These are phyloP conservation scores for Rhododendron kiyosumense DNA, from an alignment of 148 eudicot species.

Conservation along the genomic window DNA sequence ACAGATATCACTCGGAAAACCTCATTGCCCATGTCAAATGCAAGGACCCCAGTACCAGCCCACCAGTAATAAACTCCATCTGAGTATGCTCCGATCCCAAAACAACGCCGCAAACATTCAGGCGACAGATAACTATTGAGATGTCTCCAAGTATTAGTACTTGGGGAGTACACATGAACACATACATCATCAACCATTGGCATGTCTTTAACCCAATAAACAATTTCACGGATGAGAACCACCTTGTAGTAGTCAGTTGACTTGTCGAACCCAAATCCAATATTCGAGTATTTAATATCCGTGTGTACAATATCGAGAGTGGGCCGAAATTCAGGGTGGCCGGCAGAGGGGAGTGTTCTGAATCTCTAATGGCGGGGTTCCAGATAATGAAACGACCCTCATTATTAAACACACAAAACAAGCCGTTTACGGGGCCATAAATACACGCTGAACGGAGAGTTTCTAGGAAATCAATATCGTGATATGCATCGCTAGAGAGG, in stretches of 20 bases:
- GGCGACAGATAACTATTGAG: neutral
- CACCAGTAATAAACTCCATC: constrained; percentile 1
- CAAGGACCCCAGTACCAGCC: neutral
- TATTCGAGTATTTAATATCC: neutral
- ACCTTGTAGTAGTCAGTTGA: neutral
- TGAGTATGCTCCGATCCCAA: neutral
- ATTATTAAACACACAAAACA: neutral
- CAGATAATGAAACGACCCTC: neutral
- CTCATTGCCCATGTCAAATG: constrained; percentile 5
- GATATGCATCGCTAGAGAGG: neutral
- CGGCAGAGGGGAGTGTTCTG: neutral
- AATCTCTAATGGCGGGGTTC: constrained; percentile 8
- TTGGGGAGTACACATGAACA: neutral
- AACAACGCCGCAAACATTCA: neutral
- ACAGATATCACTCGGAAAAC: neutral
- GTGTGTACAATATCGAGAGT: neutral
- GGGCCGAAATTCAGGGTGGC: neutral
- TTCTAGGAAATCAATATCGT: neutral
- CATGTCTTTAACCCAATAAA: neutral
- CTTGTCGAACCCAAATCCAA: constrained; percentile 1
- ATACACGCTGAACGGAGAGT: too few species aligned
- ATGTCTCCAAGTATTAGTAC: constrained; percentile 6
- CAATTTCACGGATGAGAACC: neutral
- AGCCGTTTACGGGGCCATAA: neutral
- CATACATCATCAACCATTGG: neutral